phyloP scores from a whole-genome alignment of 208 protist genomes.

The Acanthamoeba lenticulata region DNA sequence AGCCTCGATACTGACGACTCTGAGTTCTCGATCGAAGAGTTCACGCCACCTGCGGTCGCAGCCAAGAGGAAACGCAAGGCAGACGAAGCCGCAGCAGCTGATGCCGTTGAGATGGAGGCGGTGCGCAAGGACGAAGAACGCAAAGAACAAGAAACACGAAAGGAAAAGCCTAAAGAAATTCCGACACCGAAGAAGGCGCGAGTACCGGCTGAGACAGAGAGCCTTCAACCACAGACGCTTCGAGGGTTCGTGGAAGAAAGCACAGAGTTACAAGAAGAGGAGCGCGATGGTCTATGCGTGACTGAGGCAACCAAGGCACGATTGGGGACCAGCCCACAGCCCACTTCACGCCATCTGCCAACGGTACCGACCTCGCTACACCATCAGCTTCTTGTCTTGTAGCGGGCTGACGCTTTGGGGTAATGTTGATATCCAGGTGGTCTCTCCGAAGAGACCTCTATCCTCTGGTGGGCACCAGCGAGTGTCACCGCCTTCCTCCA shows the following conservation, averaged over 20 bases:
- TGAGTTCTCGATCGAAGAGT: constrained; percentile 42
- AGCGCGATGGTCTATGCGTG: too few species aligned
- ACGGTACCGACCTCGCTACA: too few species aligned
- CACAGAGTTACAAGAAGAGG: neutral
- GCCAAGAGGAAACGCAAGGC: neutral
- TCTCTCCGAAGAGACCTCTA: neutral
- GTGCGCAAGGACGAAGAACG: neutral
- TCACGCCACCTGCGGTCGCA: neutral
- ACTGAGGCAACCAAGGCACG: too few species aligned
- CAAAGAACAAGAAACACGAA: neutral
- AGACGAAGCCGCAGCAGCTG: neutral
- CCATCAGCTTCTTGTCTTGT: too few species aligned
- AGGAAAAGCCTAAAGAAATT: neutral
- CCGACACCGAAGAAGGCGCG: neutral
- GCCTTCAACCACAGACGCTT: neutral
- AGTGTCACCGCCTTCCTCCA: neutral
- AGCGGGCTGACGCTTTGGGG: too few species aligned
- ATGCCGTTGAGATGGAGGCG: neutral
- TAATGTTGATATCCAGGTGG: too few species aligned
- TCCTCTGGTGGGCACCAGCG: neutral
- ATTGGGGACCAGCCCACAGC: too few species aligned
- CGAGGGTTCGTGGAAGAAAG: neutral
- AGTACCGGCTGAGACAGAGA: neutral
- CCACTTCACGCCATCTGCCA: too few species aligned
- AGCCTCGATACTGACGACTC: neutral